phyloP scores from a whole-genome alignment of 2,329 filamentous ascomycete genomes.

The Pyrenophora tritici-repentis region DNA sequence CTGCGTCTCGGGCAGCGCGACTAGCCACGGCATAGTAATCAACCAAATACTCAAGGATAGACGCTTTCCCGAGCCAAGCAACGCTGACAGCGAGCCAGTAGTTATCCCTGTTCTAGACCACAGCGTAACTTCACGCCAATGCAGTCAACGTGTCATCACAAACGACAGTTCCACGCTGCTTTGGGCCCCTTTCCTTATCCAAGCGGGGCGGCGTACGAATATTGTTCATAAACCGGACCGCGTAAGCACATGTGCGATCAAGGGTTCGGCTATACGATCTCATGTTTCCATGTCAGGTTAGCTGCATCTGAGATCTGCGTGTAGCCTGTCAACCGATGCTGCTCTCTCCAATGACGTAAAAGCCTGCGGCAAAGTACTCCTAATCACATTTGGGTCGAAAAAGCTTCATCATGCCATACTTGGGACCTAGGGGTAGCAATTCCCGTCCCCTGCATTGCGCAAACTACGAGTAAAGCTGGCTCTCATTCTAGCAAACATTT shows the following conservation, averaged over 20 bases:
- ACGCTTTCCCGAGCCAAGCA: too few relatives aligned
- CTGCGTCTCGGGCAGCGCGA: too few relatives aligned
- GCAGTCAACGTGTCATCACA: too few relatives aligned
- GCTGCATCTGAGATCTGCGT: slow-evolving; percentile 19
- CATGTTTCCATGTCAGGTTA: slow-evolving; percentile 17
- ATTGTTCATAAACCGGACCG: slow-evolving; percentile 5
- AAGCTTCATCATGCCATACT: slow-evolving; percentile 2
- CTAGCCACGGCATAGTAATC: too few relatives aligned
- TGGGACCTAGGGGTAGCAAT: not conserved
- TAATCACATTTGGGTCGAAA: slow-evolving; percentile 8
- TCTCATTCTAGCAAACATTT: slow-evolving; percentile 9
- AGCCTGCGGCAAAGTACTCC: slow-evolving; percentile 1
- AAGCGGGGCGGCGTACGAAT: slow-evolving; percentile 1
- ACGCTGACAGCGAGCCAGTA: too few relatives aligned
- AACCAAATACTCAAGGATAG: too few relatives aligned
- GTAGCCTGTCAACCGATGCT: slow-evolving; percentile 13
- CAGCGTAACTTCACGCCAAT: too few relatives aligned
- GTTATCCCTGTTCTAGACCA: too few relatives aligned
- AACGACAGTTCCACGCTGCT: too few relatives aligned
- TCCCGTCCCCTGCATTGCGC: not conserved
- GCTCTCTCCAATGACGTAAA: slow-evolving; percentile 15
- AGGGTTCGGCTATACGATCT: slow-evolving; percentile 20
- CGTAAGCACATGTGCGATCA: slow-evolving; percentile 17
- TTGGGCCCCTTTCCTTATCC: not conserved
- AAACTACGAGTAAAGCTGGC: not conserved